Evolutionary conservation across 768 basidiomycete genomes (phyloP).

Genomic region (Solioccasus polychromus): DNA sequence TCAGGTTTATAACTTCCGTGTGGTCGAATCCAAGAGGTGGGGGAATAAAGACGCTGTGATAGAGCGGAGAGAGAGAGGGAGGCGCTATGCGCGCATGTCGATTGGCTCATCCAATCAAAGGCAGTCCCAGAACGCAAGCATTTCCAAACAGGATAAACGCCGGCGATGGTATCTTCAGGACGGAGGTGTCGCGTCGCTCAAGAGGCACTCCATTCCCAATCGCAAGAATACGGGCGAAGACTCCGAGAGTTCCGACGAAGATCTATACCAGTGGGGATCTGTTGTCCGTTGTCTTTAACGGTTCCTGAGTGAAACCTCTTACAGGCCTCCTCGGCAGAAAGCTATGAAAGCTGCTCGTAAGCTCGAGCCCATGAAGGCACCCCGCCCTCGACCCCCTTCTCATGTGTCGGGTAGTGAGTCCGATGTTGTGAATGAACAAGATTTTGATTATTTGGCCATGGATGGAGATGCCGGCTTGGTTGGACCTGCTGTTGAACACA

Average conservation of each 20-base stretch:
- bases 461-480: constrained; percentile 7
- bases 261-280: constrained; percentile 6
- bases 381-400: background rate
- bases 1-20: background rate
- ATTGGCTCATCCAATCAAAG: constrained; percentile 10
- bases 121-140: background rate
- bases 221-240: background rate
- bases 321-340: constrained; percentile 7
- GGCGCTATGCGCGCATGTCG: constrained; percentile 20
- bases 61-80: background rate
- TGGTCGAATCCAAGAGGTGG: constrained; percentile 5
- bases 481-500: background rate
- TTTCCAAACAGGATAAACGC: constrained; percentile 1
- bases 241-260: constrained; percentile 1
- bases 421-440: constrained; percentile 4
- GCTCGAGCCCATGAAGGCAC: constrained; percentile 11
- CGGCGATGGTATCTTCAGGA: constrained; percentile 14
- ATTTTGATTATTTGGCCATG: background rate
- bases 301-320: background rate
- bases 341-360: constrained; percentile 16
- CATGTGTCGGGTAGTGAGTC: constrained; percentile 4
- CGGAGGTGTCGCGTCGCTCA: constrained; percentile 8
- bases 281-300: too few species aligned
- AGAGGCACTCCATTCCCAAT: background rate
- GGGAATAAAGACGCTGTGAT: constrained; percentile 4